A percentile compares a stretch with the other conserved stretches of the same genome.
Evolutionary conservation across 805 yeast genomes (phyloP).

Genomic region (Metschnikowia bowlesiae): DNA sequence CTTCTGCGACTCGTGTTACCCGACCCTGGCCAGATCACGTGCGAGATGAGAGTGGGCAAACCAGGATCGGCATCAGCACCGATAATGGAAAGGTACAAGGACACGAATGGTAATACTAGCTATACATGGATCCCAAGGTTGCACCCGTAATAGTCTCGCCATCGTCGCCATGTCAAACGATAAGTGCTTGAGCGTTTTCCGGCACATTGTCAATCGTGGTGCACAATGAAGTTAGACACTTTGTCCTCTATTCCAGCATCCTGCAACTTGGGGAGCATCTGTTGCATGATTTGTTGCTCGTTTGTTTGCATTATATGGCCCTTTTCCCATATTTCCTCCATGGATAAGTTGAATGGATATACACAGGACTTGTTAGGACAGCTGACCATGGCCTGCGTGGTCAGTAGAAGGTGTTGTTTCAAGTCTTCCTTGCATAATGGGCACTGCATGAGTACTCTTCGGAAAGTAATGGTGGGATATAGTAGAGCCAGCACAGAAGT

Average conservation of each 20-base stretch:
- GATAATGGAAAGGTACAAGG: neutral
- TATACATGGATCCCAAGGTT: too few relatives aligned
- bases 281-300: conserved; percentile 23
- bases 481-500: neutral
- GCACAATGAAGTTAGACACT: conserved; percentile 24
- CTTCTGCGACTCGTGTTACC: conserved; percentile 4
- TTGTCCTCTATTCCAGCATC: conserved; percentile 22
- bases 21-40: neutral
- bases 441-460: conserved; percentile 19
- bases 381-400: conserved; percentile 23
- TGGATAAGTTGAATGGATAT: conserved; percentile 30
- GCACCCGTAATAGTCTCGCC: neutral
- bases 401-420: conserved; percentile 24
- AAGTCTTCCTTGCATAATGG: conserved; percentile 27
- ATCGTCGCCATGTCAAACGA: too few relatives aligned
- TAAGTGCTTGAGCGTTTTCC: neutral
- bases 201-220: neutral
- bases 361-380: conserved; percentile 28
- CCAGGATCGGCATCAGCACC: neutral
- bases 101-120: neutral
- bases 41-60: neutral
- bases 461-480: neutral
- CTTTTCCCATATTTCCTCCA: conserved; percentile 24
- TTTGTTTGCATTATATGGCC: conserved; percentile 20
- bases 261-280: conserved; percentile 24